phyloP scores from a whole-genome alignment of 306 rosid genomes.

The Macrotyloma uniflorum region DNA sequence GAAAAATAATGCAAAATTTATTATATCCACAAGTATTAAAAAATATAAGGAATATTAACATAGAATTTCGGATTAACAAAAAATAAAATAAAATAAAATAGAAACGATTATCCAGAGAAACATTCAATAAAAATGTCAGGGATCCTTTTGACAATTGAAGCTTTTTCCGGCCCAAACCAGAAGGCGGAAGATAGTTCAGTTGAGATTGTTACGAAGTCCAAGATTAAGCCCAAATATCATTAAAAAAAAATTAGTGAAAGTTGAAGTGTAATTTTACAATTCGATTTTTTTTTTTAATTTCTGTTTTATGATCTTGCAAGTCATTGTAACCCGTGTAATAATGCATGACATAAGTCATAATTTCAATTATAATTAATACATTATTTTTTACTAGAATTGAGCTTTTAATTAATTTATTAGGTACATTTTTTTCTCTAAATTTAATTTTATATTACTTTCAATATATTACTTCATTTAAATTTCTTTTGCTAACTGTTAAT shows the following conservation, averaged over 20 bases:
- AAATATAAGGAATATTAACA: no score
- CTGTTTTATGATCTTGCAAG: background rate
- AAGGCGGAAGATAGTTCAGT: background rate
- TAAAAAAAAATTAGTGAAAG: no score
- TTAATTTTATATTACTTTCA: no score
- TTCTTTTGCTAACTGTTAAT: no score
- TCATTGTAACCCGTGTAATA: background rate
- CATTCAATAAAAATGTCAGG: background rate
- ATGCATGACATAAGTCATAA: no score
- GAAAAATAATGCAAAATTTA: background rate
- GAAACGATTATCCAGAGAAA: background rate
- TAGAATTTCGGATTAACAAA: no score
- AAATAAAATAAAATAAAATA: no score
- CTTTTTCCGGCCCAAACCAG: background rate
- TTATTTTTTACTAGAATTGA: background rate
- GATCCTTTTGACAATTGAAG: background rate
- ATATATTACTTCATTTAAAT: no score
- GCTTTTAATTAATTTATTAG: no score
- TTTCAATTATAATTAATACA: no score
- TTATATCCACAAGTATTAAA: no score
- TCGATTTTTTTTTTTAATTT: no score
- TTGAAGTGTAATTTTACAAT: background rate
- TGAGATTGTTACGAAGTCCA: background rate
- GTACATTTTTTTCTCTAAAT: background rate
- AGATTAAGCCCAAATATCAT: background rate